A percentile compares a stretch with the other conserved stretches of the same genome.
Evolutionary conservation across 768 basidiomycete species (phyloP).

Genomic region (Lentinus tigrinus): DNA sequence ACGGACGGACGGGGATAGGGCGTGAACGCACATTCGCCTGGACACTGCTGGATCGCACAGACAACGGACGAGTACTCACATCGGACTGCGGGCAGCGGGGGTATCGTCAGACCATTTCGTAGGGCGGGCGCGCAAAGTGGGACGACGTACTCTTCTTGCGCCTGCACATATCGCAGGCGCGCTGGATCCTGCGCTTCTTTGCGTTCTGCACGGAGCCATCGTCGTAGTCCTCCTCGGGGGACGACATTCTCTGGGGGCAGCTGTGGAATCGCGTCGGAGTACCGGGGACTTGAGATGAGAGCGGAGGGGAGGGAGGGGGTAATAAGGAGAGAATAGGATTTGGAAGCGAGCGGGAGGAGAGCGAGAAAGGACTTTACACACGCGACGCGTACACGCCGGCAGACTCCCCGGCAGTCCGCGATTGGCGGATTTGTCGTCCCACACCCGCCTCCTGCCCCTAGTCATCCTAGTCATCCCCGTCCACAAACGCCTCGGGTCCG

Average conservation of each 20-base stretch:
- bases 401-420: no score
- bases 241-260: constrained; percentile 49
- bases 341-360: not conserved
- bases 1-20: not conserved
- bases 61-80: constrained; percentile 41
- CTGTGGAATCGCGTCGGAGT: not conserved
- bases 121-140: constrained; percentile 10
- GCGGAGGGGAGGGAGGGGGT: not conserved
- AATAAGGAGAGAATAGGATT: not conserved
- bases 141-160: constrained; percentile 71
- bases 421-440: no score
- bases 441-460: no score
- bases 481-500: no score
- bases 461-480: no score
- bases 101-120: not conserved
- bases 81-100: constrained; percentile 44
- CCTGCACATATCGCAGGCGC: constrained; percentile 82
- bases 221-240: constrained; percentile 63
- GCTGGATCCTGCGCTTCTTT: constrained; percentile 73
- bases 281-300: not conserved
- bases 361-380: no score
- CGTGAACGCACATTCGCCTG: not conserved
- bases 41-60: not conserved
- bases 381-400: no score
- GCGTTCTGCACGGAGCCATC: constrained; percentile 35